Base-by-base conservation (phyloP, 2,329 filamentous ascomycete genomes). In the Fusarium bulbicola region DNA sequence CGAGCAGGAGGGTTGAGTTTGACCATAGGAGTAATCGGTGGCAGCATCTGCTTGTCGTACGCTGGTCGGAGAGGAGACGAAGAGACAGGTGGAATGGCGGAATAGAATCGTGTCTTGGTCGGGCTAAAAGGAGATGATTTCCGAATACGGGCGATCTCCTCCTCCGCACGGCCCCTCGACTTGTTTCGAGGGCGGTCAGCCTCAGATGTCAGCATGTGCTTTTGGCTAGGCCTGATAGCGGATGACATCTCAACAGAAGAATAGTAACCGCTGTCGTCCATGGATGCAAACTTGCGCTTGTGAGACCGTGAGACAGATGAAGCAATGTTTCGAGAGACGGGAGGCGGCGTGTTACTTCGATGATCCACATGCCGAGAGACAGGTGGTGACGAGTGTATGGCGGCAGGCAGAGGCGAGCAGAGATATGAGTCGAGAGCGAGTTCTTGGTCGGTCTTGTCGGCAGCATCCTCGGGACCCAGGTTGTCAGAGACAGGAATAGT, bases 181-280 rank as follows among this genome's bases (percentile, higher is more conserved):
- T 95, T 97, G 77, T 95, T 92, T 62, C 90, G 89, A 56, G 92
- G 92, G n/a, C 92, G 91, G 75, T 95, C 93, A 59, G 91, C 89
- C 77, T 97, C 95, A 1, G 94, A 95, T 8, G 92, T 94, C 47
- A 94, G 86, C 24, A 93, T 86, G 63, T 90, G 86, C 21, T 89
- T 86, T 73, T 90, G 88, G 72, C 91, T 90, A 53, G 92, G 91
- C 66, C 95, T 90, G 80, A 94, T 89, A 20, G 89, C 94, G 0
- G 96, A 98, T 6, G 96, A 98, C 54, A 49, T 49, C 76, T 98
- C 95, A 24, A 98, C 88, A 0, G 95, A 98, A 4, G 96, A 98
- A 80, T 97, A 97, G 82, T 98, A 99, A 45, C 96, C 96, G 80
- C 95, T 98, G 82, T 99, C 96, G 78, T 89, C 94, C 85, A 97